A percentile compares a stretch with the other conserved stretches of the same genome.
Evolutionary conservation across 2,329 filamentous ascomycete species (phyloP).

Genomic region (Aspergillus caelatus): DNA sequence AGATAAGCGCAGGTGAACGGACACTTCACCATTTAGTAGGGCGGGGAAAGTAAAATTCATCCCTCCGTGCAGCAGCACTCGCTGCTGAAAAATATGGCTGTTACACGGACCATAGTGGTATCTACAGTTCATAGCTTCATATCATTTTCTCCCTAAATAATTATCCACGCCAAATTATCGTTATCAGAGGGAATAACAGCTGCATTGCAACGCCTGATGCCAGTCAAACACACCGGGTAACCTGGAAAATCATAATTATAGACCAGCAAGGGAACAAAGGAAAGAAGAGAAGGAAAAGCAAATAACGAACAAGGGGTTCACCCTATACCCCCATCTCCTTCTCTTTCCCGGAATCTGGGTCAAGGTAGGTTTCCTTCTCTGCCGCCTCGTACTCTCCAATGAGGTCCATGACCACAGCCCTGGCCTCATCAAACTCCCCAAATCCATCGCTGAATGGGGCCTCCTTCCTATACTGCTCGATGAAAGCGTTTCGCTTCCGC

Average conservation of each 20-base stretch:
- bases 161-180: constrained; percentile 2
- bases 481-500: constrained; percentile 93
- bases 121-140: constrained; percentile 11
- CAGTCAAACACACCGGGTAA: constrained; percentile 21
- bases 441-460: constrained; percentile 89
- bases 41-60: neutral
- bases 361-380: constrained; percentile 86
- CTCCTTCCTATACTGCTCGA: constrained; percentile 95
- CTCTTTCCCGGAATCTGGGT: constrained; percentile 63
- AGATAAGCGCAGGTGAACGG: constrained; percentile 4
- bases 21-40: constrained; percentile 2
- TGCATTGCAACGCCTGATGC: constrained; percentile 12
- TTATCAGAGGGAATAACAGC: constrained; percentile 2
- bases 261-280: constrained; percentile 11
- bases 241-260: constrained; percentile 18
- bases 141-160: constrained; percentile 5
- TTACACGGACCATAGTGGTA: neutral
- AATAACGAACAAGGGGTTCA: constrained; percentile 1
- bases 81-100: neutral
- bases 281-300: constrained; percentile 2
- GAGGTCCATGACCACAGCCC: constrained; percentile 86
- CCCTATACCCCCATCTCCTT: constrained; percentile 32
- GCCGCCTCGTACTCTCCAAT: constrained; percentile 96
- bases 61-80: neutral
- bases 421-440: constrained; percentile 91